Evolutionary conservation across 1,284 basidiomycete species (phyloP).

Genomic region (Fistulinella cinereoalba): DNA sequence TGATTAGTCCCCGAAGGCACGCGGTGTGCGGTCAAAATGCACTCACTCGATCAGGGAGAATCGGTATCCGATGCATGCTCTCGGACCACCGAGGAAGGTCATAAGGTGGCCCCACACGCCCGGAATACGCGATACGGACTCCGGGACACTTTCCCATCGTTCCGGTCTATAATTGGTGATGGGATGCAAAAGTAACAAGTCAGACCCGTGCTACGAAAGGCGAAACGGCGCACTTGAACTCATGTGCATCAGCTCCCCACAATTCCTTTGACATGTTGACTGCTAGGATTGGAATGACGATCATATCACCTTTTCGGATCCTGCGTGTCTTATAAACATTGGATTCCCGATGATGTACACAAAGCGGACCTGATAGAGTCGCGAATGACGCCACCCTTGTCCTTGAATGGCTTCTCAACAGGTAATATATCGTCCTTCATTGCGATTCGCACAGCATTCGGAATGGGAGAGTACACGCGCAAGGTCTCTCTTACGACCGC

Average conservation of each 20-base stretch:
- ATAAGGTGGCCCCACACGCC: conserved; percentile 59
- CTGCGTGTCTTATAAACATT: conserved; percentile 19
- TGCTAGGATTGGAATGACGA: conserved; percentile 40
- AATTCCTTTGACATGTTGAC: conserved; percentile 40
- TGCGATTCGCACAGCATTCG: conserved; percentile 49
- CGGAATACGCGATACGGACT: conserved; percentile 46
- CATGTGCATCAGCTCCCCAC: conserved; percentile 47
- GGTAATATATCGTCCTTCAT: conserved; percentile 60
- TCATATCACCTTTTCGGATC: conserved; percentile 36
- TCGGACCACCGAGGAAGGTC: conserved; percentile 59
- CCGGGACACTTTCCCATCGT: conserved; percentile 53
- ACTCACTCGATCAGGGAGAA: conserved; percentile 66
- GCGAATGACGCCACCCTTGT: conserved; percentile 39
- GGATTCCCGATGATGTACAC: background rate
- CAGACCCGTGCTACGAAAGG: no score
- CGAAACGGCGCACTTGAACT: conserved; percentile 29
- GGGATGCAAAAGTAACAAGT: background rate
- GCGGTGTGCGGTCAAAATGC: no score
- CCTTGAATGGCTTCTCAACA: conserved; percentile 43
- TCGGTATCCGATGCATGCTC: conserved; percentile 67
- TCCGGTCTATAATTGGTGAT: conserved; percentile 42
- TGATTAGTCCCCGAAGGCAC: no score
- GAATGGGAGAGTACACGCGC: conserved; percentile 63
- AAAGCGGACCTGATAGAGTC: conserved; percentile 25
- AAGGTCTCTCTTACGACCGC: conserved; percentile 68